A percentile compares a stretch with the other conserved stretches of the same genome.
Conservation (phyloP, 75 land plant species). For the Selaginella tamariscina region DNA sequence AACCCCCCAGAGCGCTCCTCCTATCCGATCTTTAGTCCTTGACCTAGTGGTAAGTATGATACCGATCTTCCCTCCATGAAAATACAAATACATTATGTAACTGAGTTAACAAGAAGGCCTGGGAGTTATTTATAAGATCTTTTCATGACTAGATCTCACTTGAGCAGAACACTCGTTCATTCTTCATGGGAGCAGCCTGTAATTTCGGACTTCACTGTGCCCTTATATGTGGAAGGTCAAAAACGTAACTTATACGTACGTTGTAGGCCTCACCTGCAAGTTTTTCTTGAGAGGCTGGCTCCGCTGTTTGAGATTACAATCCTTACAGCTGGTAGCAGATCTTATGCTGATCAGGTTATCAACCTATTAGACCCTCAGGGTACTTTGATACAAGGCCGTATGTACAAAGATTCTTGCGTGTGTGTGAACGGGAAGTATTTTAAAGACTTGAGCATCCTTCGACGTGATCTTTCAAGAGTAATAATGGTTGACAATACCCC, state of each 20-base stretch:
- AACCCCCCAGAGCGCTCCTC: too few relatives aligned
- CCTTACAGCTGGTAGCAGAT: slow-evolving; percentile 81
- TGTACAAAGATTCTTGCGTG: slow-evolving; percentile 68
- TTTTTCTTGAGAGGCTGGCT: slow-evolving; percentile 60
- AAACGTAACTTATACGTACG: slow-evolving; percentile 69
- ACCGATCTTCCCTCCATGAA: neutral
- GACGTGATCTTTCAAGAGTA: slow-evolving; percentile 67
- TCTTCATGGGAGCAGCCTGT: slow-evolving; percentile 54
- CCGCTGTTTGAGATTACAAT: slow-evolving; percentile 65
- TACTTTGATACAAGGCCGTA: slow-evolving; percentile 59
- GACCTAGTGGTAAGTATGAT: slow-evolving; percentile 56
- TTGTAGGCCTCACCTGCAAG: slow-evolving; percentile 59
- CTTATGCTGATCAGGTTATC: slow-evolving; percentile 75
- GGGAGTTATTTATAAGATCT: neutral
- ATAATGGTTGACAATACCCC: slow-evolving; percentile 78
- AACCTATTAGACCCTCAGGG: slow-evolving; percentile 71
- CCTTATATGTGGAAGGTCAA: slow-evolving; percentile 43
- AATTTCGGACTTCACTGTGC: slow-evolving; percentile 75
- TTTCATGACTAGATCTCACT: neutral
- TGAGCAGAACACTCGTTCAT: slow-evolving; percentile 67
- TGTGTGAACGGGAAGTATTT: slow-evolving; percentile 68
- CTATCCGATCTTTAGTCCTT: slow-evolving; percentile 72
- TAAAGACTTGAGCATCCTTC: slow-evolving; percentile 69
- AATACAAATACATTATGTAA: neutral
- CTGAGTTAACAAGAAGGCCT: neutral